Base-by-base conservation (phyloP, 2,329 filamentous ascomycete genomes). In the Trichoderma sp. region DNA sequence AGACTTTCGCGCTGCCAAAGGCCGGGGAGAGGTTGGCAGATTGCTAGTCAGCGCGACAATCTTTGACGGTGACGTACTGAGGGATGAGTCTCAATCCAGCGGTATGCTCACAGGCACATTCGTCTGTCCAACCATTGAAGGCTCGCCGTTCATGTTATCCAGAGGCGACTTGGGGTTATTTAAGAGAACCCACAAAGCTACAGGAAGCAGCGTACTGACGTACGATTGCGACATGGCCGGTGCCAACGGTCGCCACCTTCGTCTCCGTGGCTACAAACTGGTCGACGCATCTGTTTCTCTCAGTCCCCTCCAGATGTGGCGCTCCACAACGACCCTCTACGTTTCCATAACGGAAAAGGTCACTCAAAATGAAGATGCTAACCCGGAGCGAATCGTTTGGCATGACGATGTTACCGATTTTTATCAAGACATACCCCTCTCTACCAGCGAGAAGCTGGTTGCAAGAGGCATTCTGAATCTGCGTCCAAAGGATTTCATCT, bases 141-240 rank as follows among this genome's bases (percentile, higher is more conserved):
- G 89, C 0, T 90, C 89, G 69, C 90, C 91, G 0, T 91, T 92
- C 78, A 88, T 91, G 86, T 88, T 92, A 33, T 87, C 88, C 71
- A 84, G 87, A 11, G 91, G 91, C 24, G 83, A 86, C 71, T 90
- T 92, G 78, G 87, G 89, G 38, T 82, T 92, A 24, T 92, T 93
- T 79, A 85, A 86, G 41, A 81, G 85, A 16, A 88, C 91, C 78
- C 82, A 85, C 45, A 85, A 87, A 75, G 86, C 88, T 0, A 87
- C 91, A 0, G 90, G 90, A 21, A 91, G 89, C 6, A 86, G 86
- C 33, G 91, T 90, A 77, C 82, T 93, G 35, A 88, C 87, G 0
- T 93, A 93, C 79, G 87, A 91, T 79, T 90, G 92, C 76, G 88
- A 90, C 78, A 88, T 93, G 86, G 85, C 85, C 31, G 89, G 89